These are phyloP conservation scores for Moricandia moricandioides DNA, from an alignment of 345 rosid species.

Conservation along the genomic window DNA sequence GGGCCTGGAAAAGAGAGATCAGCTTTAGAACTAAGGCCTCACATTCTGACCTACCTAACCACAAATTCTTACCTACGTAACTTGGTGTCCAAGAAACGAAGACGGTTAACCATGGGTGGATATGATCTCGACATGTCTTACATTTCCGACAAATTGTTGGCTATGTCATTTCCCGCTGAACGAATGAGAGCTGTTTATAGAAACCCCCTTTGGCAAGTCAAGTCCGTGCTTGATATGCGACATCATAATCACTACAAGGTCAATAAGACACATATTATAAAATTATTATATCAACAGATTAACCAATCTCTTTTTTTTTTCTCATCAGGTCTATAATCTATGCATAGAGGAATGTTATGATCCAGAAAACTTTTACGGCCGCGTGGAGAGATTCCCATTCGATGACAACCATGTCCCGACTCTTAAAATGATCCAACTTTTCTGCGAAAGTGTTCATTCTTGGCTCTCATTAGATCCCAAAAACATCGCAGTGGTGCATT, in stretches of 20 bases:
- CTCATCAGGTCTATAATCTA: conserved; percentile 66
- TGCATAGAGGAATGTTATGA: conserved; percentile 83
- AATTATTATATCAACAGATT: not conserved
- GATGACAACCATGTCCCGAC: conserved; percentile 96
- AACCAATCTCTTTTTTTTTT: not conserved
- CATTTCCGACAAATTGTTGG: conserved; percentile 65
- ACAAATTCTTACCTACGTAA: conserved; percentile 61
- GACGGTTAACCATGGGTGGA: conserved; percentile 76
- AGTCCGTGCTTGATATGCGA: conserved; percentile 83
- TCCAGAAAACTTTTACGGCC: conserved; percentile 70
- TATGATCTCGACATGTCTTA: conserved; percentile 97
- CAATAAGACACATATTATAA: not conserved
- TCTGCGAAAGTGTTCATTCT: conserved; percentile 77
- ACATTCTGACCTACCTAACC: conserved; percentile 49
- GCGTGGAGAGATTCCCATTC: conserved; percentile 77
- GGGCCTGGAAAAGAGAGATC: conserved; percentile 36
- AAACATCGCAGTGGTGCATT: conserved; percentile 78
- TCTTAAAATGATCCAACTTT: conserved; percentile 63
- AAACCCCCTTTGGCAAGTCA: conserved; percentile 97
- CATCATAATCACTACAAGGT: conserved; percentile 85
- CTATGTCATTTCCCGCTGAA: conserved; percentile 93
- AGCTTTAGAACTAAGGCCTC: conserved; percentile 34
- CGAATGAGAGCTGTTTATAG: conserved; percentile 82
- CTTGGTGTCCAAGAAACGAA: conserved; percentile 82
- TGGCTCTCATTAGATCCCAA: conserved; percentile 74